Conservation (phyloP, 1,284 basidiomycete species). For the Tilletia indica region DNA sequence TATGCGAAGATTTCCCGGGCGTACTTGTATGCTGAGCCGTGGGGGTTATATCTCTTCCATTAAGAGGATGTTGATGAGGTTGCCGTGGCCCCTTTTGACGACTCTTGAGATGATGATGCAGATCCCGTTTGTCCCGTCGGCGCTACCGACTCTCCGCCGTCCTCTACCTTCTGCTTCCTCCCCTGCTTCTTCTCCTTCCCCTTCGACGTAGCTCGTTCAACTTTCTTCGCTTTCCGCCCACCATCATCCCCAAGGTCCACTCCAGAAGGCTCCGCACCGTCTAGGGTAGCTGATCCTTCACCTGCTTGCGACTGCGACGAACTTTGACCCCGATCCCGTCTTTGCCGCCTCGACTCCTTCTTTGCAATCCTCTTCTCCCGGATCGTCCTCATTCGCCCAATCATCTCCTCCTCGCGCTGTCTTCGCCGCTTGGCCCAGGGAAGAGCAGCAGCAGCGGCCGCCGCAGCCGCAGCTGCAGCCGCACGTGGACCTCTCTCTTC, state of each 20-base stretch:
- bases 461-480: background rate
- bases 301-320: background rate
- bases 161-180: background rate
- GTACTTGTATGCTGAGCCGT: no score
- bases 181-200: background rate
- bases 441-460: background rate
- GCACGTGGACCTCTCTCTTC: background rate
- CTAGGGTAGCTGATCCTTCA: background rate
- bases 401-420: constrained; percentile 13
- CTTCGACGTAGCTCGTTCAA: background rate
- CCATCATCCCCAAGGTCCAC: no score
- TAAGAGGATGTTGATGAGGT: no score
- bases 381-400: constrained; percentile 6
- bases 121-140: no score
- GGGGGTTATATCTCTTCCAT: no score
- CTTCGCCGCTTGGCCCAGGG: constrained; percentile 7
- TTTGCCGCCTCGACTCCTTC: background rate
- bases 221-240: background rate
- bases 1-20: no score
- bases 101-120: no score
- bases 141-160: no score
- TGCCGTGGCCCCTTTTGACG: no score
- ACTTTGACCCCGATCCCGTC: background rate
- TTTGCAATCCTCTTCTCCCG: background rate
- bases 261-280: background rate